Evolutionary conservation across 257 asterid species (phyloP), one percentile per base, ranked within the genome.

Genomic region (Parsonsia alboflavescens): DNA sequence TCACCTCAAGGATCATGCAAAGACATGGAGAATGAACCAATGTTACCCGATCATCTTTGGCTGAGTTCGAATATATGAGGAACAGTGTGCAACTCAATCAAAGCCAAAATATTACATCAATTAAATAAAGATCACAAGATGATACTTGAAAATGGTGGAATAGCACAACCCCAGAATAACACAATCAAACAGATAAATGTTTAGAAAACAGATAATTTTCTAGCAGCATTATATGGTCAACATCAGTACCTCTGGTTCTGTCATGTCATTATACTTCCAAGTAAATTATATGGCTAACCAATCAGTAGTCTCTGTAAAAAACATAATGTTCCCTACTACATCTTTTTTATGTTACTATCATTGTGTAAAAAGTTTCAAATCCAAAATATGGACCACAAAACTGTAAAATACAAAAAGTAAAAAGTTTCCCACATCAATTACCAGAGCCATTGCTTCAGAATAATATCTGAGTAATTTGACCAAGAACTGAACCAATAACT

Each of bases 381-480:
- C 13, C 26, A 72, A 71, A 39, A 30, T 21, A 36, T 5, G 19
- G 10, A 36, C 15, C 0, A 39, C 1, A 22, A 54, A 41, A 33
- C 21, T 22, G 16, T 16, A 33, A 33, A 0, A 52, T 71, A 10
- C 10, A 5, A 28, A 71, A 36, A 12, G n/a, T 39, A 53, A 30
- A 10, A 46, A 33, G 2, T 33, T 71, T 72, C 12, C 39, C 8
- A 42, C 49, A 73, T 69, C 21, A 63, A 39, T 64, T 79, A 7
- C 30, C 28, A 41, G 56, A n/a, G 82, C 73, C 68, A 61, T 68
- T 77, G 58, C 58, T 77, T 84, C 81, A 80, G 59, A 84, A 52
- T 15, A 88, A 75, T 73, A 89, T 71, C 46, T 77, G 81, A 77
- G 82, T 67, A 74, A 85, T 30, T 50, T 24, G 64, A 61, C 78